A percentile compares a stretch with the other conserved stretches of the same genome.
Evolutionary conservation across 2,329 filamentous ascomycete genomes (phyloP).

Genomic region (Fusarium duplospermum): DNA sequence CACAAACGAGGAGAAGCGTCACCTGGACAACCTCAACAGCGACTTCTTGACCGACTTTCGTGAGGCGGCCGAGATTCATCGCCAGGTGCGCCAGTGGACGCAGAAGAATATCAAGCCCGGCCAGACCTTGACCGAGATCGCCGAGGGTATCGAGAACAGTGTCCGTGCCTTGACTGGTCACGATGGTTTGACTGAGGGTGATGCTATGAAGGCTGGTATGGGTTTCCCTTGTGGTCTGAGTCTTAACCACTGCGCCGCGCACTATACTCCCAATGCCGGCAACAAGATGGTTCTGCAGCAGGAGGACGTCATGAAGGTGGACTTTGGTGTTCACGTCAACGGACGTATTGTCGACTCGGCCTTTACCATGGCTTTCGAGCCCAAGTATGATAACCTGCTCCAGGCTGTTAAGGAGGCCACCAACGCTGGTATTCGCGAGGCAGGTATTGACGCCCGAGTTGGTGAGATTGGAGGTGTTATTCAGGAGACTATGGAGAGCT

Average conservation of each 20-base stretch:
- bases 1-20: slow-evolving; percentile 84
- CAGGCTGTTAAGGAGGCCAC: slow-evolving; percentile 80
- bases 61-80: slow-evolving; percentile 87
- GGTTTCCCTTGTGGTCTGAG: slow-evolving; percentile 88
- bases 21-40: slow-evolving; percentile 83
- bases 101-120: slow-evolving; percentile 85
- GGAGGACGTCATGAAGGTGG: slow-evolving; percentile 84
- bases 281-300: slow-evolving; percentile 80
- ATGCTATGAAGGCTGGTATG: slow-evolving; percentile 82
- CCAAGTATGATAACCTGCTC: slow-evolving; percentile 79
- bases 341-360: slow-evolving; percentile 85
- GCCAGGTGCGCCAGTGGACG: slow-evolving; percentile 86
- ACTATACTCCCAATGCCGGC: slow-evolving; percentile 88
- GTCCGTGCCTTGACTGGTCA: slow-evolving; percentile 83
- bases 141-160: slow-evolving; percentile 86
- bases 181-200: slow-evolving; percentile 80
- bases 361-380: slow-evolving; percentile 82
- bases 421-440: slow-evolving; percentile 85
- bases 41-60: slow-evolving; percentile 86
- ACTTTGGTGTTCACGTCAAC: slow-evolving; percentile 85
- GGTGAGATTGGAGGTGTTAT: slow-evolving; percentile 86
- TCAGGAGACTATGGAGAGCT: slow-evolving; percentile 93
- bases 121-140: slow-evolving; percentile 82
- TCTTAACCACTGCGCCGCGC: slow-evolving; percentile 86
- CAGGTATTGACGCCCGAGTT: slow-evolving; percentile 91